These are phyloP conservation scores for Magnolia changhungtana DNA, from an alignment of 164 flowering plant genomes.

Conservation along the genomic window DNA sequence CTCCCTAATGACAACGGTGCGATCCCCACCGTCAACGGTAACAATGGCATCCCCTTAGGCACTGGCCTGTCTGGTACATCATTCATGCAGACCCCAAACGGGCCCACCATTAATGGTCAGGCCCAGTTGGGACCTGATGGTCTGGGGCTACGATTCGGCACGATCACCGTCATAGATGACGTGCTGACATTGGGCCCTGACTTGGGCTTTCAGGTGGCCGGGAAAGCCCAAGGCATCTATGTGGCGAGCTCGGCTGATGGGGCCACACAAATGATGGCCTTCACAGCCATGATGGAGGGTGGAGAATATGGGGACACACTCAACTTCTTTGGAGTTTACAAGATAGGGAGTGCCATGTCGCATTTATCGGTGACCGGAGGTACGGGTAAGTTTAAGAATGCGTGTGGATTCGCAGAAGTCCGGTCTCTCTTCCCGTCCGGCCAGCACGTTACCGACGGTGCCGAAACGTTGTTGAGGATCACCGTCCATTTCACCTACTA, in stretches of 20 bases:
- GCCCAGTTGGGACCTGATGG: conserved; percentile 70
- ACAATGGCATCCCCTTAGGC: conserved; percentile 68
- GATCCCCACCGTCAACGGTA: conserved; percentile 58
- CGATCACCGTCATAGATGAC: conserved; percentile 69
- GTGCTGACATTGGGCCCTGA: conserved; percentile 48
- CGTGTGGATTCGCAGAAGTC: conserved; percentile 68
- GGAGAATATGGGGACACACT: conserved; percentile 79
- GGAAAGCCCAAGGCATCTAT: conserved; percentile 68
- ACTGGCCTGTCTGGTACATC: conserved; percentile 72
- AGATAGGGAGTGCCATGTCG: conserved; percentile 57
- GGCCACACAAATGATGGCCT: conserved; percentile 66
- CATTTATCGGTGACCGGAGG: conserved; percentile 74
- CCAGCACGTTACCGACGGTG: conserved; percentile 58
- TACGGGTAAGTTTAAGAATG: conserved; percentile 75
- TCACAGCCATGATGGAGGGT: conserved; percentile 72
- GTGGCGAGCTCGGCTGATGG: conserved; percentile 72
- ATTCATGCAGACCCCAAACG: conserved; percentile 37
- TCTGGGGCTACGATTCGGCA: conserved; percentile 68
- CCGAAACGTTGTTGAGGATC: conserved; percentile 66
- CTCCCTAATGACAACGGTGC: conserved; percentile 82
- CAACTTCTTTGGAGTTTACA: conserved; percentile 72
- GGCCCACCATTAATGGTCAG: conserved; percentile 21
- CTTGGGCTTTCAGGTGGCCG: conserved; percentile 46
- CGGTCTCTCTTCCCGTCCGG: conserved; percentile 63
- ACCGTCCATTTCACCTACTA: conserved; percentile 58